A percentile compares a stretch with the other conserved stretches of the same genome.
phyloP scores from a whole-genome alignment of 371 early-diverging fungal genomes.

The Lichtheimia corymbifera region DNA sequence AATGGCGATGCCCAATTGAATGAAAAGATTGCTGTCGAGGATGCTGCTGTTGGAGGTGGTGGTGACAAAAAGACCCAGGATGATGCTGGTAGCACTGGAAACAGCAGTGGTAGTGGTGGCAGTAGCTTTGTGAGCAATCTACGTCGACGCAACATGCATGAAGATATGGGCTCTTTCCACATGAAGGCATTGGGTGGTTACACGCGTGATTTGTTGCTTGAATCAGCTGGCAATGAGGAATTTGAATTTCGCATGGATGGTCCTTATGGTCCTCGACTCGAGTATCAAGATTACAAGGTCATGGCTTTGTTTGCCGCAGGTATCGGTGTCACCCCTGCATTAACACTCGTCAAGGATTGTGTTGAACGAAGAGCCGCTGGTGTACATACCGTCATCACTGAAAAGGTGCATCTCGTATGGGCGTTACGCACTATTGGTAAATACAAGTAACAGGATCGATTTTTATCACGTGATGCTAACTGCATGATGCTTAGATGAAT shows the following conservation, averaged over 20 bases:
- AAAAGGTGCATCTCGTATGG: constrained; percentile 48
- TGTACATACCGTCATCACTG: constrained; percentile 32
- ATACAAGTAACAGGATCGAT: background rate
- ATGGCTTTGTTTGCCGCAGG: constrained; percentile 38
- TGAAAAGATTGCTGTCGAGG: background rate
- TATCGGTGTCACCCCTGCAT: constrained; percentile 48
- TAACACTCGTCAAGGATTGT: constrained; percentile 42
- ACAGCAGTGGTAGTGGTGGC: background rate
- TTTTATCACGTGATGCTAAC: background rate
- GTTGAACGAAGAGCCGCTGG: constrained; percentile 39
- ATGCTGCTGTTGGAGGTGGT: too few relatives aligned
- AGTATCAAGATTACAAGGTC: constrained; percentile 41
- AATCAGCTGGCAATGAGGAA: constrained; percentile 11
- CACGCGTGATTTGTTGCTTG: constrained; percentile 16
- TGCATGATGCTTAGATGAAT: constrained; percentile 26
- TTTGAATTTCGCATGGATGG: constrained; percentile 42
- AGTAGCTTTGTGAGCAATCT: background rate
- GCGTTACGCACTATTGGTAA: constrained; percentile 34
- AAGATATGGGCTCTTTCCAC: constrained; percentile 35
- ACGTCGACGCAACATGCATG: background rate
- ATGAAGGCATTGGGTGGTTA: constrained; percentile 45
- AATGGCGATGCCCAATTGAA: background rate
- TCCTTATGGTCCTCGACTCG: constrained; percentile 42
- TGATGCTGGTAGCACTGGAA: background rate
- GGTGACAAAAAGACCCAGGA: background rate